phyloP scores from a whole-genome alignment of 1,139 yeast genomes.

The Suhomyces panamericanus region DNA sequence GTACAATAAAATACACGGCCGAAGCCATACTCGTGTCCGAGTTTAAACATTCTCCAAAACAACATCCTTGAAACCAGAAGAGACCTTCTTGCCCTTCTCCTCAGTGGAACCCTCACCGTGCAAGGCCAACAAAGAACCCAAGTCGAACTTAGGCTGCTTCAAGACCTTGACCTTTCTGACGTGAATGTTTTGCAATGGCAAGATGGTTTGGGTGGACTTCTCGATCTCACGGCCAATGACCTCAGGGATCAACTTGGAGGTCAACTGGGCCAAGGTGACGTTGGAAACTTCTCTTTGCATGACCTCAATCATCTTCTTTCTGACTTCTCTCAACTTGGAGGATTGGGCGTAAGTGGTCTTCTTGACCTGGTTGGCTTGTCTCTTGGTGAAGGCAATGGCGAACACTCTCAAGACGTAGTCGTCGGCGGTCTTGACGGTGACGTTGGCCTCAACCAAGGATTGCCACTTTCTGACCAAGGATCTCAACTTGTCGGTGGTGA shows the following conservation, averaged over 20 bases:
- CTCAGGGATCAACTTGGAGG: slow-evolving; percentile 53
- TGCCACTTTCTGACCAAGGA: slow-evolving; percentile 57
- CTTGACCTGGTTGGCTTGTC: slow-evolving; percentile 53
- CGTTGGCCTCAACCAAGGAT: slow-evolving; percentile 54
- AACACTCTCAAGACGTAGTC: slow-evolving; percentile 52
- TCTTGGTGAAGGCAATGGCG: slow-evolving; percentile 55
- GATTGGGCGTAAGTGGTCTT: slow-evolving; percentile 54
- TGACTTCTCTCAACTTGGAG: slow-evolving; percentile 51
- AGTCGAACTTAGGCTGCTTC: slow-evolving; percentile 55
- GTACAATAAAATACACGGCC: slow-evolving; percentile 11
- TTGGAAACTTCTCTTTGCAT: slow-evolving; percentile 55
- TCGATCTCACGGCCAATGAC: slow-evolving; percentile 56
- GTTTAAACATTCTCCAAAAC: slow-evolving; percentile 40
- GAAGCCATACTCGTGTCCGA: slow-evolving; percentile 1
- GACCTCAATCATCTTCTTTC: slow-evolving; percentile 53
- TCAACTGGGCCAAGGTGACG: slow-evolving; percentile 52
- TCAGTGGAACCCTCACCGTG: slow-evolving; percentile 54
- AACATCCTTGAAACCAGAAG: slow-evolving; percentile 53
- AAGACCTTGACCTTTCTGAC: slow-evolving; percentile 54
- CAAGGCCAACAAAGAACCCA: slow-evolving; percentile 51
- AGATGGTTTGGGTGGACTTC: slow-evolving; percentile 52
- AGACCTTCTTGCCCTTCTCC: slow-evolving; percentile 54
- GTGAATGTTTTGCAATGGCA: slow-evolving; percentile 55
- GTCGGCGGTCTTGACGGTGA: slow-evolving; percentile 52
- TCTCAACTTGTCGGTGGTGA: slow-evolving; percentile 52